Percentiles rank a stretch among this genome's conserved stretches.
phyloP scores from a whole-genome alignment of 2,329 filamentous ascomycete genomes.

The Diplodia intermedia region DNA sequence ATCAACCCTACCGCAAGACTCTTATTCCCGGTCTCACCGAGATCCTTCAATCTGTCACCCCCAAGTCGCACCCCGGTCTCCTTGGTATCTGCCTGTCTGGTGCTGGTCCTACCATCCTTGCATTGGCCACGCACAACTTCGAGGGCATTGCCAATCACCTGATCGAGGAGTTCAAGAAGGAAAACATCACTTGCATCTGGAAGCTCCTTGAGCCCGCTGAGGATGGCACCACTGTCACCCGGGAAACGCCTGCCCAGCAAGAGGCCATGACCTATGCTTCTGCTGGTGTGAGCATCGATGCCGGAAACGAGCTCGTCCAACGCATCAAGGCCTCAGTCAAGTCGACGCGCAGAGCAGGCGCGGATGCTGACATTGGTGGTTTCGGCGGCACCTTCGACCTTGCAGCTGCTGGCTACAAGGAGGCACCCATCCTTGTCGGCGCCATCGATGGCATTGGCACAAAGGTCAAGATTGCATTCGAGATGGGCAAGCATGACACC shows the following conservation, averaged over 20 bases:
- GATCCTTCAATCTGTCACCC: conserved; percentile 90
- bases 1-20: conserved; percentile 92
- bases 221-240: conserved; percentile 61
- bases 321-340: conserved; percentile 90
- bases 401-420: conserved; percentile 72
- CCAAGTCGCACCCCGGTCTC: conserved; percentile 82
- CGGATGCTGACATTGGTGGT: conserved; percentile 91
- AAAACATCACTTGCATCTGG: conserved; percentile 83
- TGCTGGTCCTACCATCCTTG: conserved; percentile 92
- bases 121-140: conserved; percentile 89
- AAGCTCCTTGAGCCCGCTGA: conserved; percentile 87
- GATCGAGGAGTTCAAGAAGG: conserved; percentile 72
- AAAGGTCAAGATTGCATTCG: conserved; percentile 94
- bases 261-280: conserved; percentile 80
- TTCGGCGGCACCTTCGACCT: conserved; percentile 91
- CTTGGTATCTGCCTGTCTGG: conserved; percentile 94
- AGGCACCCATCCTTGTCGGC: conserved; percentile 83
- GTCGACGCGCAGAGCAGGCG: conserved; percentile 82
- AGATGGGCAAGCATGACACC: conserved; percentile 87
- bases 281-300: conserved; percentile 92
- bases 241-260: conserved; percentile 37
- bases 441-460: conserved; percentile 97
- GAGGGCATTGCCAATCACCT: conserved; percentile 83
- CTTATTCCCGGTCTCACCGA: conserved; percentile 91
- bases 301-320: conserved; percentile 89